phyloP scores from a whole-genome alignment of 345 rosid species.

The thale cress (Arabidopsis thaliana) region TAIR10.1 NC_003075.7:3451001-3451500 shows the following conservation, averaged over 20 bases:
- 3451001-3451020: neutral
- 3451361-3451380: neutral
- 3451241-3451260: neutral
- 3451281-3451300: neutral
- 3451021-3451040: neutral
- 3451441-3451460: neutral
- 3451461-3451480: neutral
- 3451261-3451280: slow-evolving; percentile 7
- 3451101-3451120: neutral
- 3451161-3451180: neutral
- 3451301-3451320: neutral
- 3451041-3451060: neutral
- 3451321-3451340: neutral
- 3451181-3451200: slow-evolving; percentile 8
- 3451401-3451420: neutral
- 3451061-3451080: neutral
- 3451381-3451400: neutral
- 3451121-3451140: neutral
- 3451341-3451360: neutral
- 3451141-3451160: slow-evolving; percentile 12
- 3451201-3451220: neutral
- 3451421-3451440: neutral
- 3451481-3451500: neutral
- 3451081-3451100: neutral
- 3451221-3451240: neutral